Conservation (phyloP, 805 yeast species). For the Ogataea methylovora region DNA sequence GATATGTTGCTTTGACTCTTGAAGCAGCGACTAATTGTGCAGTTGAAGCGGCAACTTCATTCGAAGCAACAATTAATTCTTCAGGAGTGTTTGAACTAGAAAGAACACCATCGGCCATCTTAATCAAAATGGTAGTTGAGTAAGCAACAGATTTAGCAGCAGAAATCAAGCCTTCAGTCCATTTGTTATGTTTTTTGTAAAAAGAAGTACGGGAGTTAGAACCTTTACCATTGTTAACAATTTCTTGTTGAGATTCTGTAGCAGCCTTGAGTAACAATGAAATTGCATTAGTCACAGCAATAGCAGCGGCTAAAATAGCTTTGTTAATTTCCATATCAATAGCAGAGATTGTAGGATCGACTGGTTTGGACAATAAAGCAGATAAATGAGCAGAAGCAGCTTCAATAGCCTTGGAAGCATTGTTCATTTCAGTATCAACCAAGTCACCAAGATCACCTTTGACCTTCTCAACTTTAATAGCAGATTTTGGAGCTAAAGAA, state of each 20-base stretch:
- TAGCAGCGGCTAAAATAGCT: conserved; percentile 70
- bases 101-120: conserved; percentile 81
- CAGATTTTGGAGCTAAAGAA: conserved; percentile 33
- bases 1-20: conserved; percentile 71
- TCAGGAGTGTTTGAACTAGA: conserved; percentile 57
- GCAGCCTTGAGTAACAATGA: conserved; percentile 67
- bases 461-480: conserved; percentile 16
- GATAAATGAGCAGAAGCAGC: conserved; percentile 56
- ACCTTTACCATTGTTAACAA: conserved; percentile 57
- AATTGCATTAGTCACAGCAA: conserved; percentile 74
- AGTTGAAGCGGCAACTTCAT: conserved; percentile 87
- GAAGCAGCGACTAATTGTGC: conserved; percentile 91
- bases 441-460: conserved; percentile 56
- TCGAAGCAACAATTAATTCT: conserved; percentile 82
- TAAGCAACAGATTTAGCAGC: conserved; percentile 85
- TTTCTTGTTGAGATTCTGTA: conserved; percentile 74
- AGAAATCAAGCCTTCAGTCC: conserved; percentile 91
- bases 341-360: conserved; percentile 44
- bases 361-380: conserved; percentile 38
- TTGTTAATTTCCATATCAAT: conserved; percentile 65
- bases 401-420: conserved; percentile 64
- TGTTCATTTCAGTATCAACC: conserved; percentile 66
- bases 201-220: conserved; percentile 60
- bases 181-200: conserved; percentile 79
- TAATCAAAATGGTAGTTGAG: conserved; percentile 73